Evolutionary conservation across 208 protist species (phyloP).

Genomic region (Leishmania tarentolae): DNA sequence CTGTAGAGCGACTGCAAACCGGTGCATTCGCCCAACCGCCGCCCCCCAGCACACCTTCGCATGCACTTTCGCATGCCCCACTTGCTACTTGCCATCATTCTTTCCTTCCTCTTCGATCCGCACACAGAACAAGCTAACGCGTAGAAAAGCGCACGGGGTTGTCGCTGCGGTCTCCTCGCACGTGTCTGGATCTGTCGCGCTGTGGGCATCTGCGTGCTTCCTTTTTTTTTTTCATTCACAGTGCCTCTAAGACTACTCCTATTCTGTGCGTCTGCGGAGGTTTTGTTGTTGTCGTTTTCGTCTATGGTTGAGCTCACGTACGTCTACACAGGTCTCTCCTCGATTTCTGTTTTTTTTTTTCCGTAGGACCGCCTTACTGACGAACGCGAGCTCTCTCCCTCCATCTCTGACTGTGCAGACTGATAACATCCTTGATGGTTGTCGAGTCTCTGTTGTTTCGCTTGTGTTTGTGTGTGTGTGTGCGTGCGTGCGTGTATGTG

Average conservation of each 20-base stretch:
- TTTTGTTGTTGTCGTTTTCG: not conserved
- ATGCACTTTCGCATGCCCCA: not conserved
- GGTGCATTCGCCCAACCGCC: no score
- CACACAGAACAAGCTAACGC: not conserved
- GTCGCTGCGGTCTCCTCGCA: not conserved
- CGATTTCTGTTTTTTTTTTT: not conserved
- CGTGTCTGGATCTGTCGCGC: not conserved
- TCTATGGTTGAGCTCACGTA: not conserved
- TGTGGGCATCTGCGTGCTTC: not conserved
- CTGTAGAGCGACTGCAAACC: no score
- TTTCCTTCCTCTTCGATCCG: constrained; percentile 9
- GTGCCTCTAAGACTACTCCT: no score
- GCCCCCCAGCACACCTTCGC: no score
- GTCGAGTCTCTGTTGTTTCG: not conserved
- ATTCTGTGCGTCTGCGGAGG: not conserved
- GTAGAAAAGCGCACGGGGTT: not conserved
- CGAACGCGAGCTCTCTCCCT: not conserved
- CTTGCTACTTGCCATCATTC: not conserved
- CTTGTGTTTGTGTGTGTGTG: no score
- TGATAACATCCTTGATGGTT: not conserved
- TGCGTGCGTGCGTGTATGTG: no score
- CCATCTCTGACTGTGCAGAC: not conserved
- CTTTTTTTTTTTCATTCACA: not conserved
- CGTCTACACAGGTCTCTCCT: not conserved
- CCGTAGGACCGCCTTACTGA: not conserved